Conservation (phyloP, 2,329 filamentous ascomycete species). For the Pestalotiopsis sp. region DNA sequence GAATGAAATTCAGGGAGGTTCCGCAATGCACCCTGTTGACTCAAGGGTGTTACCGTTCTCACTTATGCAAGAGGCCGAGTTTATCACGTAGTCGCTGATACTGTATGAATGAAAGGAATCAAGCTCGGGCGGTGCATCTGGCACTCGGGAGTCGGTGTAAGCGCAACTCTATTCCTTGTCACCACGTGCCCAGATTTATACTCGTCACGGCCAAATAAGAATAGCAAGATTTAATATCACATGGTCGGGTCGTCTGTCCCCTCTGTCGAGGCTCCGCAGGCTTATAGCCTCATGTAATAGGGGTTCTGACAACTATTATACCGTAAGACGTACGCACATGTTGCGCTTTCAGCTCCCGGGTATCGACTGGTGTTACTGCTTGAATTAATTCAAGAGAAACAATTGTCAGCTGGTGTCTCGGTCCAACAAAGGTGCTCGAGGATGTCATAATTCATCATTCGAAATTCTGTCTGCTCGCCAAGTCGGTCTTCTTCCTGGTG, state of each 20-base stretch:
- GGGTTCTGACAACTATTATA: background rate
- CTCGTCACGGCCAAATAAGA: background rate
- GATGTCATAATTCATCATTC: too few relatives aligned
- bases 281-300: background rate
- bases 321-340: too few relatives aligned
- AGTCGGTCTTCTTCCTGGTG: too few relatives aligned
- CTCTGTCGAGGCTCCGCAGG: background rate
- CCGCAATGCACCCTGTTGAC: background rate
- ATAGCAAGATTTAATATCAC: background rate
- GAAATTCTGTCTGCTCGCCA: too few relatives aligned
- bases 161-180: background rate
- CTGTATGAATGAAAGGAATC: too few relatives aligned
- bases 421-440: too few relatives aligned
- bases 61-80: background rate
- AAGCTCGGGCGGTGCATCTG: background rate
- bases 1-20: background rate
- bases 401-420: too few relatives aligned
- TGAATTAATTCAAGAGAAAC: too few relatives aligned
- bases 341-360: too few relatives aligned
- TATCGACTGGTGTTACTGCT: too few relatives aligned
- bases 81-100: background rate
- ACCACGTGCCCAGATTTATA: background rate
- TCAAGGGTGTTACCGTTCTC: background rate
- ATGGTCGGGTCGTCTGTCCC: background rate
- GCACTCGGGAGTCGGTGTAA: too few relatives aligned